These are phyloP conservation scores for Ceratocystis papillata DNA, from an alignment of 2,329 filamentous ascomycete genomes.

Conservation along the genomic window DNA sequence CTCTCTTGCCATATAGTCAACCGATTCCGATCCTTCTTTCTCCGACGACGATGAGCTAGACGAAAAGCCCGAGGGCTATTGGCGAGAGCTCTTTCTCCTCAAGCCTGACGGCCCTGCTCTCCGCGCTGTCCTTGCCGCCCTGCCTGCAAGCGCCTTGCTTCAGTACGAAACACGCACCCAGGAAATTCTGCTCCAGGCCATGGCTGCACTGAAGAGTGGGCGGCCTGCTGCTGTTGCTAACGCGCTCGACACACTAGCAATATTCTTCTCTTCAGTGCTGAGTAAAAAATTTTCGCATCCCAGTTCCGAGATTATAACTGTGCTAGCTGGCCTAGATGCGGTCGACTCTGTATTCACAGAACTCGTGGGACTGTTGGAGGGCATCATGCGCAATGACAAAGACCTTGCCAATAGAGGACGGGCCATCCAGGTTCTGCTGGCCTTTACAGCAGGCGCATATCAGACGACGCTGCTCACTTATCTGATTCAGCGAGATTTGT, in stretches of 20 bases:
- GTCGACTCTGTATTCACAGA: constrained; percentile 81
- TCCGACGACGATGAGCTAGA: constrained; percentile 49
- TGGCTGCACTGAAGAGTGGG: constrained; percentile 33
- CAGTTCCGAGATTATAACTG: constrained; percentile 80
- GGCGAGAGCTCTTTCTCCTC: constrained; percentile 89
- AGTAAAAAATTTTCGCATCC: constrained; percentile 89
- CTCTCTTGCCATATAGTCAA: neutral
- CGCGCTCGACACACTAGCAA: constrained; percentile 57
- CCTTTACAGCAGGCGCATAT: constrained; percentile 85
- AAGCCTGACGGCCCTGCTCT: constrained; percentile 64
- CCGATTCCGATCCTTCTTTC: constrained; percentile 2
- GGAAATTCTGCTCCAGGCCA: constrained; percentile 65
- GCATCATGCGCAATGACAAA: constrained; percentile 66
- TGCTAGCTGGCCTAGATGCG: constrained; percentile 79
- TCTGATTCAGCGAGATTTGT: constrained; percentile 87
- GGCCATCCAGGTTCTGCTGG: constrained; percentile 69
- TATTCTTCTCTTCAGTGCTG: constrained; percentile 72
- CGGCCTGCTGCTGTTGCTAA: neutral
- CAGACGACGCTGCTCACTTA: constrained; percentile 91
- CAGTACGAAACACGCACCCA: constrained; percentile 66
- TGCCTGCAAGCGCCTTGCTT: constrained; percentile 64
- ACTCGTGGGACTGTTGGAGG: constrained; percentile 72
- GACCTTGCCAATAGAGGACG: constrained; percentile 34
- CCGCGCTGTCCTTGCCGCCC: constrained; percentile 54
- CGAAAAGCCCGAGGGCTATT: constrained; percentile 80